Conservation (phyloP, 2,329 filamentous ascomycete genomes). For the Podosphaera xanthii region DNA sequence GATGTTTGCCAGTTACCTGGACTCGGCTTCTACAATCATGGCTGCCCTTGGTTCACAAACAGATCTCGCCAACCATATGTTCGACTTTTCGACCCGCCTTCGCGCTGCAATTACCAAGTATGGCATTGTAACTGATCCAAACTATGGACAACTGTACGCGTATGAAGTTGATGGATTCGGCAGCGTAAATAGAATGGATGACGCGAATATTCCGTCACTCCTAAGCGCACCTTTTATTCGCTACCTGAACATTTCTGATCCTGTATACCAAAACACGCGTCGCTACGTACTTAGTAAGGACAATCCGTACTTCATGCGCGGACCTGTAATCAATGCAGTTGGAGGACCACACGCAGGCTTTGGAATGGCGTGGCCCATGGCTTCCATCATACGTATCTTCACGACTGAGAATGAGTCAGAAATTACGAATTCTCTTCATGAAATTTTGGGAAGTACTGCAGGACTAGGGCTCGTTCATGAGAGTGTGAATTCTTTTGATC, state of each 20-base stretch:
- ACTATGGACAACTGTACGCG: constrained; percentile 46
- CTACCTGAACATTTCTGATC: constrained; percentile 32
- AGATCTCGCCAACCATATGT: constrained; percentile 34
- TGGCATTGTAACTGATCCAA: constrained; percentile 41
- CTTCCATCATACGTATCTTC: constrained; percentile 28
- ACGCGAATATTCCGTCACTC: constrained; percentile 47
- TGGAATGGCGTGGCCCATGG: constrained; percentile 31
- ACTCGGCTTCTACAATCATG: constrained; percentile 28
- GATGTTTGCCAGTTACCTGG: constrained; percentile 49
- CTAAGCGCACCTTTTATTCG: constrained; percentile 41
- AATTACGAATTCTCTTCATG: constrained; percentile 11
- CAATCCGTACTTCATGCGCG: constrained; percentile 53
- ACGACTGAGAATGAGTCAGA: constrained; percentile 21
- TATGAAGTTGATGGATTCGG: constrained; percentile 61
- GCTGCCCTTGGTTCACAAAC: constrained; percentile 22
- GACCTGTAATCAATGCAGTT: constrained; percentile 32
- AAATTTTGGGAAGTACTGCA: constrained; percentile 11
- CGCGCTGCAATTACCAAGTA: constrained; percentile 44
- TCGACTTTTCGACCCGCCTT: constrained; percentile 35
- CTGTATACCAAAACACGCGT: constrained; percentile 57
- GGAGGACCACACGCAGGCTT: constrained; percentile 45
- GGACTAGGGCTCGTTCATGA: constrained; percentile 25
- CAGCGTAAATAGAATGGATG: constrained; percentile 39
- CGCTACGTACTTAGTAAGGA: constrained; percentile 51
- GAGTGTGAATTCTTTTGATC: constrained; percentile 22